Evolutionary conservation across 805 yeast genomes (phyloP).

Genomic region (Ogataea thermomethanolica): DNA sequence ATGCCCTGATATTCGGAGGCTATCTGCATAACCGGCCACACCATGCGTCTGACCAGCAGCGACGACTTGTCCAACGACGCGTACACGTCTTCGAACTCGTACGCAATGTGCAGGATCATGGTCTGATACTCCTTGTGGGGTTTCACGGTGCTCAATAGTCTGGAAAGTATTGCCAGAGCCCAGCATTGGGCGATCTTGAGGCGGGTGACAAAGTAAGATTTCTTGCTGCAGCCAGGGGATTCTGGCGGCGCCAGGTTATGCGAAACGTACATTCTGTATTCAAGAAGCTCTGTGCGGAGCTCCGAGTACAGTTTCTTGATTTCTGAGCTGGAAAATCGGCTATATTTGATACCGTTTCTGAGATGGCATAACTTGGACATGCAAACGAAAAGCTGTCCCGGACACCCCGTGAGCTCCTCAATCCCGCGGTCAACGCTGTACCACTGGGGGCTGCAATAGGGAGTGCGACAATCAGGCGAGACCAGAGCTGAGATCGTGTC

Average conservation of each 20-base stretch:
- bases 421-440: constrained; percentile 33
- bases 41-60: constrained; percentile 45
- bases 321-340: constrained; percentile 6
- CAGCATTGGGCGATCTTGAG: constrained; percentile 42
- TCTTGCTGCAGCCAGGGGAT: not conserved
- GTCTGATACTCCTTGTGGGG: constrained; percentile 24
- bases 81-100: constrained; percentile 43
- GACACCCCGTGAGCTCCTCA: constrained; percentile 40
- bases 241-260: constrained; percentile 8
- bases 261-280: constrained; percentile 35
- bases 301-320: constrained; percentile 21
- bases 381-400: constrained; percentile 37
- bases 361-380: constrained; percentile 36
- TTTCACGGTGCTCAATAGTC: constrained; percentile 29
- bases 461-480: constrained; percentile 42
- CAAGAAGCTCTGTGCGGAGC: constrained; percentile 28
- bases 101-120: constrained; percentile 26
- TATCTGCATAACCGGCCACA: constrained; percentile 50
- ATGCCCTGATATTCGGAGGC: constrained; percentile 36
- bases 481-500: constrained; percentile 40
- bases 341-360: constrained; percentile 14
- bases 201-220: constrained; percentile 24
- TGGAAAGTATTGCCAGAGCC: constrained; percentile 36
- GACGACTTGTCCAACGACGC: constrained; percentile 36
- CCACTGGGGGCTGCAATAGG: constrained; percentile 39